Base-by-base conservation (phyloP, 2,329 filamentous ascomycete species). In the Bipolaris sorokiniana region DNA sequence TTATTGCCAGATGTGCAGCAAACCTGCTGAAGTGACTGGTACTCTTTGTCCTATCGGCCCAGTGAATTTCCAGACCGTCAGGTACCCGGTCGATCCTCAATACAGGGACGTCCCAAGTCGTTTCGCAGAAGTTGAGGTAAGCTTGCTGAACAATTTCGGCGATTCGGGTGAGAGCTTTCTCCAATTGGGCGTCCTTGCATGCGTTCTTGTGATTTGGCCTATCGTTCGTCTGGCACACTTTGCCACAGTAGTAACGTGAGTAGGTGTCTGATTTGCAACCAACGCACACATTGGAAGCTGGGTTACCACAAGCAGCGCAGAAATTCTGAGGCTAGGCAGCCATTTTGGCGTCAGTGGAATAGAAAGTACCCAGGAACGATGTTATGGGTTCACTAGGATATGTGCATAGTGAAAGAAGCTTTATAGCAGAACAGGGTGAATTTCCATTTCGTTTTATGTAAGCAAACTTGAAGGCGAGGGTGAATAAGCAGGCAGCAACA, bases 41-140 rank as follows among this genome's bases (percentile, higher is more conserved):
- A 3, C 10, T 5, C 28, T 31, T 31, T 31, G 28, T 31, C 28
- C 13, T 31, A 31, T 31, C 28, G 1, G 28, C 10, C 10, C 51
- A 20, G 7, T 33, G 11, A 0, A 54, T 22, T 0, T 38, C 20
- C 1, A 60, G 3, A 1, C 28, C 28, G 3, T 13, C 28, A 31
- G 4, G 28, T 13, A 13, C 28, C 10, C 13, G 28, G 1, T 46
- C 7, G 10, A 57, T 10, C 1, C 36, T 50, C 3, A 15, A 5
- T 0, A 56, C 11, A 13, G 34, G 41, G 1, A 3, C 46, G 5
- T 48, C 26, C 59, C 53, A 57, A 3, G 53, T 62, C 18, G 45
- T 54, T 11, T 57, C 23, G n/a, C 51, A 48, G 33, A 62, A 60
- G 10, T 23, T 11, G 34, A 56, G 41, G n/a, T 54, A 62, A 5